These are phyloP conservation scores for Ascochyta clinopodiicola DNA, from an alignment of 2,329 filamentous ascomycete species.

Conservation along the genomic window DNA sequence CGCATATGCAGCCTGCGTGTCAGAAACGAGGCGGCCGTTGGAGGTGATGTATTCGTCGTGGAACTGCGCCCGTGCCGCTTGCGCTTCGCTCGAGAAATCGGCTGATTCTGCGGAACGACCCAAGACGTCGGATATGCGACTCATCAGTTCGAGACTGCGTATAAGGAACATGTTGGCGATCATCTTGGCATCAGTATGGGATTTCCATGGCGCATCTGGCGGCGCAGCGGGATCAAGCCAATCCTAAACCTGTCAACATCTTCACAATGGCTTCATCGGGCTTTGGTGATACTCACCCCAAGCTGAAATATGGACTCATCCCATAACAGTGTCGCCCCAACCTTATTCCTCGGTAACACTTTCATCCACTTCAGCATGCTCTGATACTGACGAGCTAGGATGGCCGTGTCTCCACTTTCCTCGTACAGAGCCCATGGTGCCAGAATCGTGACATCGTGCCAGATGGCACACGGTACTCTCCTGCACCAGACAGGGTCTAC, in stretches of 20 bases:
- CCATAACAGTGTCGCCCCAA: neutral
- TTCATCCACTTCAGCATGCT: slow-evolving; percentile 4
- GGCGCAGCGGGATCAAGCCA: slow-evolving; percentile 20
- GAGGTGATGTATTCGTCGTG: neutral
- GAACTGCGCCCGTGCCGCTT: neutral
- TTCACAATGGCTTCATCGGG: slow-evolving; percentile 47
- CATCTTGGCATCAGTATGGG: neutral
- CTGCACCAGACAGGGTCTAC: neutral
- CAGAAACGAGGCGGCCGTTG: neutral
- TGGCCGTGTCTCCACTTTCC: neutral
- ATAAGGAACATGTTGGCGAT: slow-evolving; percentile 6
- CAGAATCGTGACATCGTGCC: neutral
- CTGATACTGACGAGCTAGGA: neutral
- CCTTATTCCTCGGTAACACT: neutral
- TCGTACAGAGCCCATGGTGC: slow-evolving; percentile 2
- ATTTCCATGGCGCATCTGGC: slow-evolving; percentile 21
- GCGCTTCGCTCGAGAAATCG: neutral
- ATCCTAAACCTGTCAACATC: slow-evolving; percentile 49
- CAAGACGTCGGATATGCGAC: neutral
- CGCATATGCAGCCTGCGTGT: neutral
- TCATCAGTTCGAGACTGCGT: neutral
- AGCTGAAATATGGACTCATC: neutral
- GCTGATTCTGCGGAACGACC: neutral
- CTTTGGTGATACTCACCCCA: neutral
- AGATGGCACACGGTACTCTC: neutral